These are phyloP conservation scores for Podila epicladia DNA, from an alignment of 192 early-diverging fungal species.

Conservation along the genomic window DNA sequence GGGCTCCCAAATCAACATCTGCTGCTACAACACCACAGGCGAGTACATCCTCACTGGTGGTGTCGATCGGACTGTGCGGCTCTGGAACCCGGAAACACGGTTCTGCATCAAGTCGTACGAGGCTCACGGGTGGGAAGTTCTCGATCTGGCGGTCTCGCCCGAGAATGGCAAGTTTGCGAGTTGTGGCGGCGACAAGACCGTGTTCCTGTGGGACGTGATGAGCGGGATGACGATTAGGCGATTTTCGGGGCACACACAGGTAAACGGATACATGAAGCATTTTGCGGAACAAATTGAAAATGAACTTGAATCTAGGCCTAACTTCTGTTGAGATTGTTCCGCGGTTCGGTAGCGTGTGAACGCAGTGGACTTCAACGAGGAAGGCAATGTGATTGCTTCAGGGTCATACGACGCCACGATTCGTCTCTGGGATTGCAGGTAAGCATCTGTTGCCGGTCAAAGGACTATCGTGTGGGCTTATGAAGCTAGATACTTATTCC, in stretches of 20 bases:
- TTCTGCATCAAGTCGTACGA: slow-evolving; percentile 79
- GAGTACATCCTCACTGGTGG: slow-evolving; percentile 88
- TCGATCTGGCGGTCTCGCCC: slow-evolving; percentile 72
- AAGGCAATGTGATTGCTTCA: slow-evolving; percentile 81
- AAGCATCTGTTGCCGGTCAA: neutral
- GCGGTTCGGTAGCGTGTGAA: slow-evolving; percentile 71
- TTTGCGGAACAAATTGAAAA: too few species aligned
- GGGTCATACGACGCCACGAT: slow-evolving; percentile 81
- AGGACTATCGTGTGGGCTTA: neutral
- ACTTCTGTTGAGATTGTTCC: too few species aligned
- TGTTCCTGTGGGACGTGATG: slow-evolving; percentile 89
- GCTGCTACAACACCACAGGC: slow-evolving; percentile 73
- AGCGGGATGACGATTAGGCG: slow-evolving; percentile 76
- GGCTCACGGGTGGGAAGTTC: slow-evolving; percentile 89
- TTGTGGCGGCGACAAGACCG: slow-evolving; percentile 82
- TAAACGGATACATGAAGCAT: slow-evolving; percentile 9
- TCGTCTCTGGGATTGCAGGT: slow-evolving; percentile 83
- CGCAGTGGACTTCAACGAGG: slow-evolving; percentile 81
- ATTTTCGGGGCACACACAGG: slow-evolving; percentile 82
- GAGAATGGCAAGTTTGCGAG: slow-evolving; percentile 80
- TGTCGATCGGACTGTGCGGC: slow-evolving; percentile 72
- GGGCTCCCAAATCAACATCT: slow-evolving; percentile 42
- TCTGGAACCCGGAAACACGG: slow-evolving; percentile 77
- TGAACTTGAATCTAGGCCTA: too few species aligned
- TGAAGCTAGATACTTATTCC: neutral